Evolutionary conservation across 768 basidiomycete species (phyloP).

Genomic region (Agrocybe praecox): DNA sequence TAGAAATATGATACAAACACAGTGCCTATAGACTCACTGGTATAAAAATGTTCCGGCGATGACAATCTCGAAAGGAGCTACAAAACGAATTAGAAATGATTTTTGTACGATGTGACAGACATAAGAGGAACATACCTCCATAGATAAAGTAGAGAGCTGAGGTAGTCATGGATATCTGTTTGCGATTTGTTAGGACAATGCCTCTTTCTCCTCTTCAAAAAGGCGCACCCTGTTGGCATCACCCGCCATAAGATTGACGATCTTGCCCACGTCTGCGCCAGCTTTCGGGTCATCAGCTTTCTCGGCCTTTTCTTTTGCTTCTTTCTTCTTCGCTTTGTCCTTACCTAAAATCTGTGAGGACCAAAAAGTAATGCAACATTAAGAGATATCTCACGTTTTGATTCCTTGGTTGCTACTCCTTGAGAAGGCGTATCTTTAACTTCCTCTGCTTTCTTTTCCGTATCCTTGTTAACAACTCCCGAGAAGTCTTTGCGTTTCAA

Average conservation of each 20-base stretch:
- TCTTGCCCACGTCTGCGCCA: slow-evolving; percentile 87
- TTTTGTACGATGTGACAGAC: slow-evolving; percentile 6
- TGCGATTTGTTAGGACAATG: not conserved
- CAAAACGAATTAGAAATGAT: not conserved
- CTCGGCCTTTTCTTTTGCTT: slow-evolving; percentile 39
- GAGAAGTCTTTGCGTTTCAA: slow-evolving; percentile 83
- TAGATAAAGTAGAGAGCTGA: slow-evolving; percentile 69
- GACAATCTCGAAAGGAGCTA: slow-evolving; percentile 76
- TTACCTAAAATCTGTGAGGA: slow-evolving; percentile 19
- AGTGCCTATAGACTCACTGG: slow-evolving; percentile 53
- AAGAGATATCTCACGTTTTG: slow-evolving; percentile 17
- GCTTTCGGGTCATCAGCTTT: slow-evolving; percentile 61
- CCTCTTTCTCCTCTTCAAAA: not conserved
- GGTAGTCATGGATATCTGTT: slow-evolving; percentile 49
- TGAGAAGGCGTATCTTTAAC: slow-evolving; percentile 32
- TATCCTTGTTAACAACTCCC: slow-evolving; percentile 57
- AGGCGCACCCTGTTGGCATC: slow-evolving; percentile 61
- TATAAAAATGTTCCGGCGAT: slow-evolving; percentile 78
- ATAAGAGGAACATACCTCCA: slow-evolving; percentile 44
- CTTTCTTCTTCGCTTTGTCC: slow-evolving; percentile 34
- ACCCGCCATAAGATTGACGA: slow-evolving; percentile 87
- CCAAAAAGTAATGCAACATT: not conserved
- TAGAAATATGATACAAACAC: not conserved
- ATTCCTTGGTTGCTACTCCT: slow-evolving; percentile 22
- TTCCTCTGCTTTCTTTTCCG: slow-evolving; percentile 29